Percentiles rank a stretch among this genome's conserved stretches.
These are phyloP conservation scores for Oxytropis ochrocephala DNA, from an alignment of 306 rosid genomes.

Conservation along the genomic window DNA sequence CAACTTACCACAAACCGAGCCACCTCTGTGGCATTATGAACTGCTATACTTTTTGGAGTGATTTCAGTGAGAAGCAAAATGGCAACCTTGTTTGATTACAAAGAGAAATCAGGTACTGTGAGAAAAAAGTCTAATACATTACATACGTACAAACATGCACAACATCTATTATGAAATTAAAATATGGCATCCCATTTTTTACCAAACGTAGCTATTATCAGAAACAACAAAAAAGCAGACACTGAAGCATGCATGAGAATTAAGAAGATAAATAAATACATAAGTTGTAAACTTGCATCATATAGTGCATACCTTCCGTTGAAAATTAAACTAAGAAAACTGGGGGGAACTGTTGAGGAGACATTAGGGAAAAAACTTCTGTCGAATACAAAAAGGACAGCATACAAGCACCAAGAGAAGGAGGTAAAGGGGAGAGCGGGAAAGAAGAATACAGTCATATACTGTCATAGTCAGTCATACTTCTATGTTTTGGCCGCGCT, in stretches of 20 bases:
- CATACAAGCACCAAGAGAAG: neutral
- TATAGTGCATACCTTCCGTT: neutral
- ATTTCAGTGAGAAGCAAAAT: constrained; percentile 98
- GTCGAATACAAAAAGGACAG: neutral
- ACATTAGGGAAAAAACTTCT: neutral
- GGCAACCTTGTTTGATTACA: constrained; percentile 61
- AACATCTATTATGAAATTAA: neutral
- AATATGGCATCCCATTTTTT: neutral
- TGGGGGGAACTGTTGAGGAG: neutral
- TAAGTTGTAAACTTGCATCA: neutral
- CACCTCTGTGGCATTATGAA: constrained; percentile 93
- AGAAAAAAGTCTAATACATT: neutral
- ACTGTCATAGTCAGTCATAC: neutral
- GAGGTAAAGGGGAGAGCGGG: neutral
- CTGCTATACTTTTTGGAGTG: constrained; percentile 97
- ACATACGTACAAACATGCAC: neutral
- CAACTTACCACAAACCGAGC: constrained; percentile 96
- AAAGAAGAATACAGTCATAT: neutral
- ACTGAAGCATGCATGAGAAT: neutral
- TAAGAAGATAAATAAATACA: neutral
- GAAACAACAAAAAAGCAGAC: neutral
- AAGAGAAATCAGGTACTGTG: constrained; percentile 7
- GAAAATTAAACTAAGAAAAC: neutral
- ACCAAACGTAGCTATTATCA: neutral
- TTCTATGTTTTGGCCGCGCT: neutral